Base-by-base conservation (phyloP, 768 basidiomycete genomes). In the Xerocomus spinulosus region DNA sequence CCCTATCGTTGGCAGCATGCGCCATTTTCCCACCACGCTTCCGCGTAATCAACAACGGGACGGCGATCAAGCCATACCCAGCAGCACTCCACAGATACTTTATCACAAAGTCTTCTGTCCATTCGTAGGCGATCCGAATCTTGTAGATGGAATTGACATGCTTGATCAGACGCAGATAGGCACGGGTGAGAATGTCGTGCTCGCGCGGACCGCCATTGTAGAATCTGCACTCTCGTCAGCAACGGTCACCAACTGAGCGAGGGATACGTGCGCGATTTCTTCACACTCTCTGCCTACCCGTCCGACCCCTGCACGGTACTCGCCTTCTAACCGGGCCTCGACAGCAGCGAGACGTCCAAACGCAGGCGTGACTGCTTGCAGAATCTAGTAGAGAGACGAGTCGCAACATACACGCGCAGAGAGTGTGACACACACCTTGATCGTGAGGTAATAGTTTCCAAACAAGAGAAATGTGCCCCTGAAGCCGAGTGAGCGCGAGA, bases 21-120 rank as follows among this genome's bases (percentile, higher is more conserved):
- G 48, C 29, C 13, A 29, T 42, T 32, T 53, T 36, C 48, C 52
- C 29, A 44, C 39, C 44, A 47, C 51, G 48, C 56, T 59, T 59
- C 15, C 82, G 73, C 0, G 85, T 87, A 58, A 88, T 82, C 32
- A 95, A 71, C 17, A 95, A 76, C 0, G 94, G 95, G 1, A 97
- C 84, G 8, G 92, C 89, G 60, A 98, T 97, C 18, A 97, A 76
- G 4, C 77, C 78, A 65, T 97, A 98, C 0, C 95, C 95, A 4
- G 83, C 84, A 1, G 93, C 93, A 9, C 88, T 92, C 94, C 92
- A 96, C 9, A 90, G 70, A 64, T 96, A 97, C 66, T 96, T 96
- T 74, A 96, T 92, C 17, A 96, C 87, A 56, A 91, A 93, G 70
- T 96, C 94, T 62, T 96, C 94, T 0, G 90, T 96, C 93, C 89